These are phyloP conservation scores for Teunomyces barrocoloradensis DNA, from an alignment of 805 yeast species.

Conservation along the genomic window DNA sequence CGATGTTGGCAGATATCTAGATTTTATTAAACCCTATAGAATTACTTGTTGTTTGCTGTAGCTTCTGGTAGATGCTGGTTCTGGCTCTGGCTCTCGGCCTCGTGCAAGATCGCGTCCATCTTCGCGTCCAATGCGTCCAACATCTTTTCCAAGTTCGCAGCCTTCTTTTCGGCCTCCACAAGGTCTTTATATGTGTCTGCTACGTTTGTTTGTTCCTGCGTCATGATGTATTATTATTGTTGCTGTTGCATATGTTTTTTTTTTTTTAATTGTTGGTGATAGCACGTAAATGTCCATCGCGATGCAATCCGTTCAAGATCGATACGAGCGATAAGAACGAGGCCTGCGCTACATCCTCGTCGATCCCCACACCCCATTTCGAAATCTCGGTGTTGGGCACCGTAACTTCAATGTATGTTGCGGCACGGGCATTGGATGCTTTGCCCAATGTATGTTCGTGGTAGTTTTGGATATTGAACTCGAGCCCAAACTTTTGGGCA, in stretches of 20 bases:
- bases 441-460: constrained; percentile 79
- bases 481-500: constrained; percentile 43
- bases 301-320: constrained; percentile 50
- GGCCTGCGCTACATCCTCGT: constrained; percentile 87
- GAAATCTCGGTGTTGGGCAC: constrained; percentile 21
- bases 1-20: constrained; percentile 6
- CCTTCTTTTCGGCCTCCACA: constrained; percentile 63
- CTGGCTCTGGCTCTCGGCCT: constrained; percentile 42
- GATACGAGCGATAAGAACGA: constrained; percentile 69
- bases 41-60: neutral
- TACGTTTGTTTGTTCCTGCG: constrained; percentile 36
- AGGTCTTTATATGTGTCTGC: constrained; percentile 60
- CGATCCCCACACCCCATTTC: constrained; percentile 90
- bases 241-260: neutral
- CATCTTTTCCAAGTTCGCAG: constrained; percentile 62
- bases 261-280: neutral
- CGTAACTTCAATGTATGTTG: constrained; percentile 54
- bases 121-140: constrained; percentile 63
- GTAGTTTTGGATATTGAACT: constrained; percentile 64
- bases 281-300: constrained; percentile 4
- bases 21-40: neutral
- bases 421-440: constrained; percentile 71
- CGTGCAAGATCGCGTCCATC: constrained; percentile 55
- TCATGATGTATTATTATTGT: constrained; percentile 15
- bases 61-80: constrained; percentile 8